Conservation (phyloP, 2,329 filamentous ascomycete genomes). For the Penicillium sp. region DNA sequence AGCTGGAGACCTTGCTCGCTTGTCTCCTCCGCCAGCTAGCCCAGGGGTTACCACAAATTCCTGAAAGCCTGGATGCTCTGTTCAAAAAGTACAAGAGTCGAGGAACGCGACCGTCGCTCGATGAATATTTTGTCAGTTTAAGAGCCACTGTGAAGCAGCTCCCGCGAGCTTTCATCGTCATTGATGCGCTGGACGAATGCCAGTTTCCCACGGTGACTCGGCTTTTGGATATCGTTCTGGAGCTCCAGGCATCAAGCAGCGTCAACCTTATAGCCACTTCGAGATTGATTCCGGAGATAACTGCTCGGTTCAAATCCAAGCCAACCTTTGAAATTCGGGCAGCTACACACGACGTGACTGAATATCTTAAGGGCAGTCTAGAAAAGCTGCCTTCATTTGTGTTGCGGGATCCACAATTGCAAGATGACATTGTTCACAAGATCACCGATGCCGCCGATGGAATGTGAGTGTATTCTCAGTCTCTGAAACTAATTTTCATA, state of each 20-base stretch:
- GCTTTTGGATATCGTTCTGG: not conserved
- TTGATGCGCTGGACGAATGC: not conserved
- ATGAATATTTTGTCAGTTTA: not conserved
- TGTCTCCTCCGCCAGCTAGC: not conserved
- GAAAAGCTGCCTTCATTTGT: not conserved
- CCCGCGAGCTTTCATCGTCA: not conserved
- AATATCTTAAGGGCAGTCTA: not conserved
- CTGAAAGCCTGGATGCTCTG: not conserved
- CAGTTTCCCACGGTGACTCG: not conserved
- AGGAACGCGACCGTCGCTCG: not conserved
- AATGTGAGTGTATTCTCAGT: not conserved
- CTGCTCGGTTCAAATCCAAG: not conserved
- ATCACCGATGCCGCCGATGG: not conserved
- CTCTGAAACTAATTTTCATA: not conserved
- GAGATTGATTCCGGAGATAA: not conserved
- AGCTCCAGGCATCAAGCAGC: not conserved
- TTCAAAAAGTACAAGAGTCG: not conserved
- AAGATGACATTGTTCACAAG: not conserved
- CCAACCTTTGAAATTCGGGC: not conserved
- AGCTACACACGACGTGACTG: not conserved
- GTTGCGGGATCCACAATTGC: not conserved
- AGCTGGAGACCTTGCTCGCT: not conserved
- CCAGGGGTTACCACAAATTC: not conserved
- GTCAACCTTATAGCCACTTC: not conserved
- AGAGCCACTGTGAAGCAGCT: not conserved